These are phyloP conservation scores for Xylaria sp. DNA, from an alignment of 2,329 filamentous ascomycete genomes.

Conservation along the genomic window DNA sequence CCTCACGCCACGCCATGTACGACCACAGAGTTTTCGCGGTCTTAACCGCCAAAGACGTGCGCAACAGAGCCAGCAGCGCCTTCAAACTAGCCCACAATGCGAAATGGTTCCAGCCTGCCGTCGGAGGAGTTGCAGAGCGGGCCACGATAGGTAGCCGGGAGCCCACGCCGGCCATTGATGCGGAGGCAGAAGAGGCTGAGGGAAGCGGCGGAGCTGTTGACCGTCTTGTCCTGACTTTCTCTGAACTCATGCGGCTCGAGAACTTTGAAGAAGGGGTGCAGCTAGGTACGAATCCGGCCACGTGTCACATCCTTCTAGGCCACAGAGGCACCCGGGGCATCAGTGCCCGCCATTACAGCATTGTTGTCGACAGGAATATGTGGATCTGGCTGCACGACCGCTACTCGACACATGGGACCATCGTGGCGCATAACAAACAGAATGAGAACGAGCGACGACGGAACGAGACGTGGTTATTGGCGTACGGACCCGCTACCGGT, in stretches of 20 bases:
- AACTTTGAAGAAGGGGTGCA: not conserved
- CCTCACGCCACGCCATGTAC: not conserved
- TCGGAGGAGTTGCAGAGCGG: not conserved
- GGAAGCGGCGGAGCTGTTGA: not conserved
- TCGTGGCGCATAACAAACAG: not conserved
- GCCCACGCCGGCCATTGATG: not conserved
- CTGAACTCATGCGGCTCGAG: not conserved
- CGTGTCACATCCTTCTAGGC: not conserved
- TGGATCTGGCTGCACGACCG: not conserved
- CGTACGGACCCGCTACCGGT: not conserved
- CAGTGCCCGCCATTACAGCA: not conserved
- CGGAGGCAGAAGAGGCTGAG: not conserved
- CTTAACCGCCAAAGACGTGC: not conserved
- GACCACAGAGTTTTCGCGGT: not conserved
- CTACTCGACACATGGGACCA: not conserved
- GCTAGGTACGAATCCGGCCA: not conserved
- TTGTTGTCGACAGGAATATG: not conserved
- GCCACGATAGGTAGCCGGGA: not conserved
- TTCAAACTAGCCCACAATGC: not conserved
- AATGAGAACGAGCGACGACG: not conserved
- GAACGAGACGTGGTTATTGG: not conserved
- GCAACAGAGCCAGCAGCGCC: not conserved
- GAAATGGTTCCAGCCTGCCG: not conserved
- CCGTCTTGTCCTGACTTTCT: not conserved
- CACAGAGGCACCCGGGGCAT: not conserved